Percentiles rank a stretch among this genome's conserved stretches.
These are phyloP conservation scores for Nissolia schottii DNA, from an alignment of 306 rosid genomes.

Conservation along the genomic window DNA sequence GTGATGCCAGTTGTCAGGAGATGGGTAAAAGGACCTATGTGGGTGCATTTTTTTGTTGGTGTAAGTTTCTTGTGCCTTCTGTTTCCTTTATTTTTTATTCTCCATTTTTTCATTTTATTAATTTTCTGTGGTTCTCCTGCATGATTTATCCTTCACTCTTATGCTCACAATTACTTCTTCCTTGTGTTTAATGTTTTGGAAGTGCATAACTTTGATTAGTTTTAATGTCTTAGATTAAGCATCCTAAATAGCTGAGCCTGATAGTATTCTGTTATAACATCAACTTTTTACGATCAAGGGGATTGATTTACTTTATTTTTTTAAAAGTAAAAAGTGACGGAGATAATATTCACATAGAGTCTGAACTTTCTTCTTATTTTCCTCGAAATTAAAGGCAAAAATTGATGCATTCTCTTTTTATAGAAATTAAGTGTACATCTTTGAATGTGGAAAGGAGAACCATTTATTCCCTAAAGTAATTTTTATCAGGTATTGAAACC, in stretches of 20 bases:
- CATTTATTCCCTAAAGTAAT: background rate
- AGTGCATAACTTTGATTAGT: background rate
- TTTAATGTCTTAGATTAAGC: constrained; percentile 8
- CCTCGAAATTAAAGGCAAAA: background rate
- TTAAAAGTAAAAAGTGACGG: background rate
- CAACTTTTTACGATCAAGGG: background rate
- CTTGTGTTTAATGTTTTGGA: background rate
- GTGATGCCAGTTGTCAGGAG: constrained; percentile 82
- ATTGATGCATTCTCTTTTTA: background rate
- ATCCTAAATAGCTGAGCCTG: background rate
- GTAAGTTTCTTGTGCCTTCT: constrained; percentile 49
- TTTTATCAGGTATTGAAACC: background rate
- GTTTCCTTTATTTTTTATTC: background rate
- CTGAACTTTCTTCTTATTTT: background rate
- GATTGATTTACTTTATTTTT: background rate
- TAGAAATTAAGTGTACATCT: background rate
- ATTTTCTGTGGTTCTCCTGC: background rate
- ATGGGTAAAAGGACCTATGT: constrained; percentile 81
- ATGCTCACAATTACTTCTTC: background rate
- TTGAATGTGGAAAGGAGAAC: background rate
- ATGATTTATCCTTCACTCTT: background rate
- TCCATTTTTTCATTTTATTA: background rate
- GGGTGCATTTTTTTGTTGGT: constrained; percentile 87
- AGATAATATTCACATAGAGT: background rate
- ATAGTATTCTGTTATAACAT: background rate